Percentiles rank a stretch among this genome's conserved stretches.
Conservation (phyloP, 495 filamentous ascomycete species). For the Sabuloglossum arenarium region DNA sequence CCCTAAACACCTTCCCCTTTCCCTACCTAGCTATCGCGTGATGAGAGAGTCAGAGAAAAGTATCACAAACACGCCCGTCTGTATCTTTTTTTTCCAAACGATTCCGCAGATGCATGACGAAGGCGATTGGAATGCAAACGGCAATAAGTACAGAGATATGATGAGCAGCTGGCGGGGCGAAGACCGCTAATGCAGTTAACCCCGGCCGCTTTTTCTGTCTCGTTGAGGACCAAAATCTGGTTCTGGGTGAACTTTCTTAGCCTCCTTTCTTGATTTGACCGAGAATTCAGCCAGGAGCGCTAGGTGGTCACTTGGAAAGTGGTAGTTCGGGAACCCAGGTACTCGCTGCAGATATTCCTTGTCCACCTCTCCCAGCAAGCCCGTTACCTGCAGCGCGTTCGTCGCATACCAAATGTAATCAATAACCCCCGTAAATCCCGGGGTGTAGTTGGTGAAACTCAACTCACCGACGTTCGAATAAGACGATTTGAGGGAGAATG, state of each 20-base stretch:
- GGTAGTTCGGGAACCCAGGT: conserved; percentile 89
- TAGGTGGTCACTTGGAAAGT: conserved; percentile 94
- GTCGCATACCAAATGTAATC: conserved; percentile 97
- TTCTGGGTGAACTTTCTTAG: conserved; percentile 38
- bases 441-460: conserved; percentile 90
- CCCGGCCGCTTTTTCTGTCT: conserved; percentile 16
- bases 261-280: conserved; percentile 72
- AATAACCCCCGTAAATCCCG: conserved; percentile 70
- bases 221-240: conserved; percentile 39
- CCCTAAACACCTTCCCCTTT: conserved; percentile 1
- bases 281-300: conserved; percentile 81
- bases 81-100: not conserved
- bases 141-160: conserved; percentile 8
- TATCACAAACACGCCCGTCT: not conserved
- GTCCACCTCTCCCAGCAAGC: conserved; percentile 78
- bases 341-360: conserved; percentile 73
- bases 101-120: conserved; percentile 4
- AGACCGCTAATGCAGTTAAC: conserved; percentile 16
- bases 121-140: conserved; percentile 6
- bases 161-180: conserved; percentile 9
- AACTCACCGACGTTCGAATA: conserved; percentile 66
- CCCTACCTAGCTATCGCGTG: conserved; percentile 1
- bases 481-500: conserved; percentile 78
- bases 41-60: conserved; percentile 1
- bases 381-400: conserved; percentile 71